phyloP scores from a whole-genome alignment of 1,284 basidiomycete species.

The Porodaedalea pini region DNA sequence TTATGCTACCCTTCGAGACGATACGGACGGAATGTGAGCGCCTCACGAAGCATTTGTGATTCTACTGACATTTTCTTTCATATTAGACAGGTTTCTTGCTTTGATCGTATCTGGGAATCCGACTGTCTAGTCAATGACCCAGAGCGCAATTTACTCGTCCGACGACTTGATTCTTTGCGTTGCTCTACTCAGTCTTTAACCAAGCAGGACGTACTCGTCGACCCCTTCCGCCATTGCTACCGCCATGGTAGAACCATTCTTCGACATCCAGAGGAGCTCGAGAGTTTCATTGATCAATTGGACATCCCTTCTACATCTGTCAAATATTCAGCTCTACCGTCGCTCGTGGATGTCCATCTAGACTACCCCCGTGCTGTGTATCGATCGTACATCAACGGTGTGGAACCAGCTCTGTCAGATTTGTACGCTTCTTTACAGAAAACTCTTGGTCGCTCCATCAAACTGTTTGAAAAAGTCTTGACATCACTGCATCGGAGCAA shows the following conservation, averaged over 20 bases:
- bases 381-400: slow-evolving; percentile 52
- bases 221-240: slow-evolving; percentile 16
- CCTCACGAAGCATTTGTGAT: not conserved
- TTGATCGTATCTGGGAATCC: slow-evolving; percentile 53
- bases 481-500: slow-evolving; percentile 51
- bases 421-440: slow-evolving; percentile 28
- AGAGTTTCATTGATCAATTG: not conserved
- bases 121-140: slow-evolving; percentile 27
- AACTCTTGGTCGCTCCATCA: slow-evolving; percentile 39
- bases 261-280: not conserved
- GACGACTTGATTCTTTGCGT: slow-evolving; percentile 27
- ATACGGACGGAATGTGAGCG: slow-evolving; percentile 36
- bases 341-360: slow-evolving; percentile 39
- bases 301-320: slow-evolving; percentile 28
- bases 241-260: slow-evolving; percentile 6
- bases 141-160: slow-evolving; percentile 23
- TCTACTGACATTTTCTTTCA: not conserved
- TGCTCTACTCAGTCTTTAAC: slow-evolving; percentile 23
- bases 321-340: slow-evolving; percentile 43
- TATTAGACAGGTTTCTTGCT: slow-evolving; percentile 48
- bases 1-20: slow-evolving; percentile 43
- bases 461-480: slow-evolving; percentile 50
- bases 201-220: slow-evolving; percentile 26
- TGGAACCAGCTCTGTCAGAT: slow-evolving; percentile 37
- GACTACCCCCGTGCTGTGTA: slow-evolving; percentile 32